These are phyloP conservation scores for Pythium volutum DNA, from an alignment of 352 stramenopile species.

Conservation along the genomic window DNA sequence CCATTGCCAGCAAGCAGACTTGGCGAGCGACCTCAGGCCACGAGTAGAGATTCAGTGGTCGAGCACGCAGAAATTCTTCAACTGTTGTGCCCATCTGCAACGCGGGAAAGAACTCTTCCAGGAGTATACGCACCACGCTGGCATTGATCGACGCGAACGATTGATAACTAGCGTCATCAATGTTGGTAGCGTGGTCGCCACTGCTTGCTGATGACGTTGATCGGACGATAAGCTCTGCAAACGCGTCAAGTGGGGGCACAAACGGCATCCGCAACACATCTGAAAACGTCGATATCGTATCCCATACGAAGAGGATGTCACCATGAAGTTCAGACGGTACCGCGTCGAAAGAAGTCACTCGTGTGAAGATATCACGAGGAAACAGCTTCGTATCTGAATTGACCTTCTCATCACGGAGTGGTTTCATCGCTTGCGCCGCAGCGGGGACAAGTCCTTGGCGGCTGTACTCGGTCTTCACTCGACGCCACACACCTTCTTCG, in stretches of 20 bases:
- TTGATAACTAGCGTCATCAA: conserved; percentile 36
- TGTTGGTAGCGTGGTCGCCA: conserved; percentile 36
- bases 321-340: conserved; percentile 40
- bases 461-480: conserved; percentile 46
- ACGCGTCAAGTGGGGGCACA: conserved; percentile 48
- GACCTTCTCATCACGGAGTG: background rate
- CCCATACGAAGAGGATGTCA: conserved; percentile 75
- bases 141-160: conserved; percentile 55
- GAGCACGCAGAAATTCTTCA: conserved; percentile 69
- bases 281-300: conserved; percentile 72
- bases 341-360: conserved; percentile 34
- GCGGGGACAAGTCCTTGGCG: background rate
- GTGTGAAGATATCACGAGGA: conserved; percentile 32
- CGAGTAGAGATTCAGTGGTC: conserved; percentile 71
- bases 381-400: conserved; percentile 7
- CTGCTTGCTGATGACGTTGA: conserved; percentile 19
- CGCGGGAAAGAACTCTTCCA: conserved; percentile 64
- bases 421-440: background rate
- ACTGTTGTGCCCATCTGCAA: conserved; percentile 67
- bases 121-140: conserved; percentile 45
- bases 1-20: conserved; percentile 70
- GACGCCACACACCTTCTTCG: conserved; percentile 51
- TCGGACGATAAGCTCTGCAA: conserved; percentile 50
- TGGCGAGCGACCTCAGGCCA: conserved; percentile 80
- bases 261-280: conserved; percentile 51